Base-by-base conservation (phyloP, 257 asterid species). In the Fraxinus americana region DNA sequence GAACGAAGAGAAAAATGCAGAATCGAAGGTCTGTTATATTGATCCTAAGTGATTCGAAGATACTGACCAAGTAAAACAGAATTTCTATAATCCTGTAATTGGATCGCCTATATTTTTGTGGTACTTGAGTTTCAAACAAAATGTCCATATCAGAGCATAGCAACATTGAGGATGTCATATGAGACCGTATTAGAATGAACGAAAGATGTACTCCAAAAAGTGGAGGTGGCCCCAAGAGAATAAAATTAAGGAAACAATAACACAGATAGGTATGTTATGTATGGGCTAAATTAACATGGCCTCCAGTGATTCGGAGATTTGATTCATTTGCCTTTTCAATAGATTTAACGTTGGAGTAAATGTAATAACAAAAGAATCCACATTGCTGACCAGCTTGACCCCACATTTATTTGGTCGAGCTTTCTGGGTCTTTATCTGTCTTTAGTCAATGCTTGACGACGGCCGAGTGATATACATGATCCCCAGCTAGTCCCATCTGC, bases 361-460 rank as follows among this genome's bases (percentile, higher is more conserved):
- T 48, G 59, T 13, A 48, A 11, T 13, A 13, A 14, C 19, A 48
- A 48, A 48, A 48, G n/a, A 13, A 12, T 48, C 16, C 59, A 48
- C n/a, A 16, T 48, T 14, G 59, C 59, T 48, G 59, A 48, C 59
- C 1, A 16, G 59, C 7, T n/a, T 48, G 59, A 12, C 59, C 59
- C 59, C 59, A 14, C 16, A 5, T 48, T 70, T 11, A 7, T 70
- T 29, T 70, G 75, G 57, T 57, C 12, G 38, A 12, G 27, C 8
- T 70, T 63, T 35, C 16, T 29, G 32, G 45, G 74, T 36, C 57
- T 67, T 76, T 59, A 25, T 77, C 79, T 74, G 71, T 93, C 96
- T 78, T 88, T 95, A n/a, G 91, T 90, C 81, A 87, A 76, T 70
- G 82, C 34, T 30, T 30, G 34, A 30, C 34, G 34, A 30, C 34